Percentiles rank a stretch among this genome's conserved stretches.
These are phyloP conservation scores for Melanopsichium pennsylvanicum DNA, from an alignment of 1,284 basidiomycete species.

Conservation along the genomic window DNA sequence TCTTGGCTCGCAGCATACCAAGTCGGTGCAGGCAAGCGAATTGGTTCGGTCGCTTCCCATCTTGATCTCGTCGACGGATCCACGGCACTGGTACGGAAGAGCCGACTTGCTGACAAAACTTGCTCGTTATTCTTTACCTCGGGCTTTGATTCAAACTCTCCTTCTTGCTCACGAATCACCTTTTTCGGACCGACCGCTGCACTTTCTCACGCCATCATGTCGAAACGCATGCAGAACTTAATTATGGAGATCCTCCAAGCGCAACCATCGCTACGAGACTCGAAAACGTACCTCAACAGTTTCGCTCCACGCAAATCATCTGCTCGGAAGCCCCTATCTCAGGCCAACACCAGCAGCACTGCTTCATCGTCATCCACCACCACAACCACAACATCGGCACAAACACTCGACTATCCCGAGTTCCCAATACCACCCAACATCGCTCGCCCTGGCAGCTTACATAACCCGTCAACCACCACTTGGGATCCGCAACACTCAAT, in stretches of 20 bases:
- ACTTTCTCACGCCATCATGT: constrained; percentile 37
- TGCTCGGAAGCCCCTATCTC: constrained; percentile 13
- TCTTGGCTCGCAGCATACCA: constrained; percentile 14
- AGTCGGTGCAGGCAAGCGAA: constrained; percentile 20
- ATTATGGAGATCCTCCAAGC: constrained; percentile 93
- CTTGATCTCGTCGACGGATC: no score
- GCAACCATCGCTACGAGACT: constrained; percentile 89
- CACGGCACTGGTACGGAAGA: no score
- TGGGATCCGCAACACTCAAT: constrained; percentile 36
- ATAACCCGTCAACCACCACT: constrained; percentile 44
- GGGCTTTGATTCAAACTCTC: no score
- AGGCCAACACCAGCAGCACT: constrained; percentile 10
- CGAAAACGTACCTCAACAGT: constrained; percentile 84
- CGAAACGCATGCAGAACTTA: constrained; percentile 77
- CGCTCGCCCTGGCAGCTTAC: constrained; percentile 26
- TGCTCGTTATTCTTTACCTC: no score
- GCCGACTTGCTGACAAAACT: no score
- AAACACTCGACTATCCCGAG: constrained; percentile 20
- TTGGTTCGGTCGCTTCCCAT: background rate
- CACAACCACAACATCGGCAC: constrained; percentile 1
- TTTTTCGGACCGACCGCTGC: no score
- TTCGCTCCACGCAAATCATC: constrained; percentile 70
- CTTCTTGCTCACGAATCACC: background rate
- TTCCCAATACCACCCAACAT: constrained; percentile 45
- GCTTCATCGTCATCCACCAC: constrained; percentile 7